Evolutionary conservation across 2,329 filamentous ascomycete genomes (phyloP).

Genomic region (Penicillium sumatraense): DNA sequence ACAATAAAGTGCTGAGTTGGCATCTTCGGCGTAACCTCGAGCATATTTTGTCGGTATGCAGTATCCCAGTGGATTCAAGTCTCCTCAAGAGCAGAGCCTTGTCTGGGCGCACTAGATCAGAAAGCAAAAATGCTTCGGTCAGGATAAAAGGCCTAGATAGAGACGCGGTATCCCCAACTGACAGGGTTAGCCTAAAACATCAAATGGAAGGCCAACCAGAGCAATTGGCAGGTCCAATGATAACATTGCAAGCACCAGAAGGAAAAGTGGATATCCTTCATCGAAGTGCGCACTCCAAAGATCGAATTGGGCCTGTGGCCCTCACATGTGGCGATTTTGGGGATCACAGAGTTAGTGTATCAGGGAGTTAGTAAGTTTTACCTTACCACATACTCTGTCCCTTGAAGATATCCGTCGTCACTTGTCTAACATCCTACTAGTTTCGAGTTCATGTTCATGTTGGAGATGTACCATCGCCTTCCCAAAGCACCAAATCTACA

Average conservation of each 20-base stretch:
- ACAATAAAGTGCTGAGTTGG: slow-evolving; percentile 14
- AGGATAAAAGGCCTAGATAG: background rate
- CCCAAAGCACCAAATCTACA: background rate
- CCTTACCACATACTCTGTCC: background rate
- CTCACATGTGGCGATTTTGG: slow-evolving; percentile 25
- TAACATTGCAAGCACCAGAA: slow-evolving; percentile 4
- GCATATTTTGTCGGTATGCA: slow-evolving; percentile 21
- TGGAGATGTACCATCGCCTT: slow-evolving; percentile 14
- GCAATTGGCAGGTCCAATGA: background rate
- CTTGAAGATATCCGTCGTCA: too few relatives aligned
- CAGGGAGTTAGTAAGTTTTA: slow-evolving; percentile 21
- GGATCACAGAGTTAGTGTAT: slow-evolving; percentile 20
- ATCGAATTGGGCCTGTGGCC: slow-evolving; percentile 5
- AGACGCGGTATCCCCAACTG: slow-evolving; percentile 1
- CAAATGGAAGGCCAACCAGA: background rate
- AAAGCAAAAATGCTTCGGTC: slow-evolving; percentile 12
- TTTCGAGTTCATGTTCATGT: slow-evolving; percentile 23
- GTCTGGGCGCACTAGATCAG: background rate
- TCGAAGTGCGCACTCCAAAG: background rate
- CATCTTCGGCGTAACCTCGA: slow-evolving; percentile 22
- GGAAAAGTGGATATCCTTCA: slow-evolving; percentile 6
- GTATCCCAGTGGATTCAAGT: slow-evolving; percentile 24
- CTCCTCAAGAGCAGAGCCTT: background rate
- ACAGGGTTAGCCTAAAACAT: too few relatives aligned
- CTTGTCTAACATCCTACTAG: slow-evolving; percentile 3